phyloP scores from a whole-genome alignment of 2,329 filamentous ascomycete genomes.

The Colletotrichum musae region DNA sequence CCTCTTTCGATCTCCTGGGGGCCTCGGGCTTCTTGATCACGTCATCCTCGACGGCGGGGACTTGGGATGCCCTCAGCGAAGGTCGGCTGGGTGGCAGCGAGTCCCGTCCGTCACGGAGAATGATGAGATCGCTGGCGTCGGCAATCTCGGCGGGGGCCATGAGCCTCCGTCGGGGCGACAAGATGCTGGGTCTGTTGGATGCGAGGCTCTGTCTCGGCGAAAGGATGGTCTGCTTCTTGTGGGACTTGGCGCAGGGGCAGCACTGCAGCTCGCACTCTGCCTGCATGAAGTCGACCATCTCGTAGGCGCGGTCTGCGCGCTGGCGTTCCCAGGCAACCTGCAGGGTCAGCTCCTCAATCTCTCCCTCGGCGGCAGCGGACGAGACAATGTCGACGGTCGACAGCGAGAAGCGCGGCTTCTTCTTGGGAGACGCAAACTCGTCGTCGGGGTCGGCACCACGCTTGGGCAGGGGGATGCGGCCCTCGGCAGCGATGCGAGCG shows the following conservation, averaged over 20 bases:
- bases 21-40: slow-evolving; percentile 41
- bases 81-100: slow-evolving; percentile 29
- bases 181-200: slow-evolving; percentile 50
- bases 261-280: slow-evolving; percentile 79
- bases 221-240: slow-evolving; percentile 49
- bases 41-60: slow-evolving; percentile 44
- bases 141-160: slow-evolving; percentile 53
- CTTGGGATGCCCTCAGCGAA: slow-evolving; percentile 48
- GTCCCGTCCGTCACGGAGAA: slow-evolving; percentile 51
- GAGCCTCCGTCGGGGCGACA: slow-evolving; percentile 54
- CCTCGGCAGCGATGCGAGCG: slow-evolving; percentile 79
- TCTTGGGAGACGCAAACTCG: slow-evolving; percentile 74
- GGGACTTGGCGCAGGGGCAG: slow-evolving; percentile 70
- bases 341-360: slow-evolving; percentile 69
- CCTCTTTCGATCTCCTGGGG: slow-evolving; percentile 51
- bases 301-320: slow-evolving; percentile 77
- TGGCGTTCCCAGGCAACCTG: slow-evolving; percentile 72
- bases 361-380: slow-evolving; percentile 69
- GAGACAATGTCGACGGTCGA: slow-evolving; percentile 66
- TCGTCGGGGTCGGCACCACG: slow-evolving; percentile 64
- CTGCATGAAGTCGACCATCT: slow-evolving; percentile 82
- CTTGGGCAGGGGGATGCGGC: slow-evolving; percentile 75
- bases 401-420: slow-evolving; percentile 62
- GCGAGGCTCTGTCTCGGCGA: slow-evolving; percentile 55
- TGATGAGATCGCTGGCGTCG: slow-evolving; percentile 59